These are phyloP conservation scores for Erythrophleum fordii DNA, from an alignment of 306 rosid species.

Conservation along the genomic window DNA sequence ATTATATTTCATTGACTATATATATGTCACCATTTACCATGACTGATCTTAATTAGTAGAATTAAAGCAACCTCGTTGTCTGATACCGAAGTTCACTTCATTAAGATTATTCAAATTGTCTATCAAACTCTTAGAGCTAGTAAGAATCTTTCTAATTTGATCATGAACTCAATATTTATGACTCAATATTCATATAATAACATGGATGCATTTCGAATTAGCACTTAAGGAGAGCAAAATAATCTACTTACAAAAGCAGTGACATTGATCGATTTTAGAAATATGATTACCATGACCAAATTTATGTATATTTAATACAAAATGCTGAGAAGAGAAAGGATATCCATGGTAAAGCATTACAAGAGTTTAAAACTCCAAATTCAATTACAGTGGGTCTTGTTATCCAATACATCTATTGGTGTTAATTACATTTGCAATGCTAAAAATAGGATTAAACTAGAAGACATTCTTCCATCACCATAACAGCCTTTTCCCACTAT, in stretches of 20 bases:
- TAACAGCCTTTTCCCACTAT: slow-evolving; percentile 72
- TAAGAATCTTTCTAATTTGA: too few species aligned
- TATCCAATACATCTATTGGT: not conserved
- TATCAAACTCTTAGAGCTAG: not conserved
- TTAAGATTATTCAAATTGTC: not conserved
- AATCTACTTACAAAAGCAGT: not conserved
- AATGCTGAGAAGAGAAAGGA: not conserved
- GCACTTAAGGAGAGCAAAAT: not conserved
- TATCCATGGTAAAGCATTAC: not conserved
- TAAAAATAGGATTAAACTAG: slow-evolving; percentile 45
- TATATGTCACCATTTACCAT: too few species aligned
- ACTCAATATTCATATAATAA: too few species aligned
- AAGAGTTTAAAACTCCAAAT: not conserved
- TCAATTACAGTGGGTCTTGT: not conserved
- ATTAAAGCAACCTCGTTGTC: too few species aligned
- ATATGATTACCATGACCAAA: not conserved
- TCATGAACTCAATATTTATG: not conserved
- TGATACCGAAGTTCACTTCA: not conserved
- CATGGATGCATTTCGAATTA: too few species aligned
- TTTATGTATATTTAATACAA: not conserved
- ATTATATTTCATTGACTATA: too few species aligned
- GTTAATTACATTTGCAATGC: not conserved
- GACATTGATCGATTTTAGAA: not conserved
- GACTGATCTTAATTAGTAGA: too few species aligned
- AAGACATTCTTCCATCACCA: slow-evolving; percentile 70